Evolutionary conservation across 2,329 filamentous ascomycete species (phyloP).

Genomic region (Colletotrichum eleusines): DNA sequence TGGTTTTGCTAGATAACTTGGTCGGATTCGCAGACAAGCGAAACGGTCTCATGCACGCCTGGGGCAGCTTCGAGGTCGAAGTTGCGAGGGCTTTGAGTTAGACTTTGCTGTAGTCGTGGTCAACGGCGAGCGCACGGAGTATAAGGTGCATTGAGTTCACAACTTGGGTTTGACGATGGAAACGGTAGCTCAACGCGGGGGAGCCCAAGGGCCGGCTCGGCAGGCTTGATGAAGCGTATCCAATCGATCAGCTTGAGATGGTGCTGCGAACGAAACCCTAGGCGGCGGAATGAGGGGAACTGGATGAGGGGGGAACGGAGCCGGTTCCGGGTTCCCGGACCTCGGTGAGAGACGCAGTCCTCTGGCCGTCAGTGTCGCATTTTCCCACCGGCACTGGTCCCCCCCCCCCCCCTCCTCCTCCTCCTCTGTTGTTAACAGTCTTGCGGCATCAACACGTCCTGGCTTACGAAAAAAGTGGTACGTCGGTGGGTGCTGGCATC

Average conservation of each 20-base stretch:
- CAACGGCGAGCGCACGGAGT: not conserved
- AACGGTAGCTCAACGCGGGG: conserved; percentile 3
- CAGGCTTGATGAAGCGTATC: not conserved
- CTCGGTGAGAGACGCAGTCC: not conserved
- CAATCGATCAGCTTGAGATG: not conserved
- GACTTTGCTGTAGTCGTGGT: not conserved
- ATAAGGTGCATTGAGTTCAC: not conserved
- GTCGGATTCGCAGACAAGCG: conserved; percentile 11
- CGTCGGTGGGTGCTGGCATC: not conserved
- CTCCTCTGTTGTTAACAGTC: not conserved
- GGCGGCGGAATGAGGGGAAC: conserved; percentile 10
- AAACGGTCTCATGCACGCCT: conserved; percentile 7
- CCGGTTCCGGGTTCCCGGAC: conserved; percentile 20
- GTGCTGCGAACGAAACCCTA: not conserved
- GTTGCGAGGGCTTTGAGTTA: not conserved
- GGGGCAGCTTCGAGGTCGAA: not conserved
- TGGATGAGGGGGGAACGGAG: conserved; percentile 9
- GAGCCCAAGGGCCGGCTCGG: conserved; percentile 13
- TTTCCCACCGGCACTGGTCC: not conserved
- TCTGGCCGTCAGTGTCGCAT: not conserved
- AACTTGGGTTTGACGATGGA: not conserved
- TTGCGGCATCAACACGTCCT: not conserved
- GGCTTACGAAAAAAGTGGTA: not conserved
- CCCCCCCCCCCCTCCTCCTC: too few relatives aligned
- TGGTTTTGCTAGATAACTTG: conserved; percentile 12